Base-by-base conservation (phyloP, 106 monocot species). In the Iris macrosiphon region DNA sequence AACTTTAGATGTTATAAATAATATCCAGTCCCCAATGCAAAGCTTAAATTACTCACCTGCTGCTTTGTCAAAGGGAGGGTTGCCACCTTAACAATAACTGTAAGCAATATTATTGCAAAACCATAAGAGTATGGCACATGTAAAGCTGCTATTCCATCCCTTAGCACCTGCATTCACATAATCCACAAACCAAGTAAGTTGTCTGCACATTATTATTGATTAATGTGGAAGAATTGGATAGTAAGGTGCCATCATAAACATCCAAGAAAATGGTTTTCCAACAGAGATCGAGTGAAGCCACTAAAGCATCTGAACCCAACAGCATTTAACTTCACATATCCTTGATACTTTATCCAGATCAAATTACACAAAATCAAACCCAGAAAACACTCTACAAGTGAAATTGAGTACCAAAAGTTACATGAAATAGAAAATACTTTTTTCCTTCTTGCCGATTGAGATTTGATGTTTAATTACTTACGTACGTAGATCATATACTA, bases 61-160 rank as follows among this genome's bases (percentile, higher is more conserved):
- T 86, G 33, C 60, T 90, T 98, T 41, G 96, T 98, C 63, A 98
- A 50, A 44, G 96, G 90, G 31, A 83, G 30, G 10, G 96, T 98
- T 54, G 79, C 72, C 25, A 73, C 62, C 69, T 98, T 98, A 23
- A 98, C 96, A 23, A 90, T 72, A 39, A 98, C 55, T 21, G 96
- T 98, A 34, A 98, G 86, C 52, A 98, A 69, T 46, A 98, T 98
- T 38, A 98, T 98, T 45, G 96, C 96, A 62, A 90, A 98, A 34
- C 96, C 96, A 68, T 98, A 98, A 2, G 90, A 45, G 71, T 98
- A 98, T 31, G 96, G 86, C 25, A 87, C 53, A 56, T 98, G 96
- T 31, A 98, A 41, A 64, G 86, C 59, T 32, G 79, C 28, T 61
- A 98, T 77, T 16, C 79, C 79, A 57, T 90, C 86, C 65, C 90